A percentile compares a stretch with the other conserved stretches of the same genome.
Conservation (phyloP, 2,329 filamentous ascomycete genomes). For the Tricladium varicosporioides region DNA sequence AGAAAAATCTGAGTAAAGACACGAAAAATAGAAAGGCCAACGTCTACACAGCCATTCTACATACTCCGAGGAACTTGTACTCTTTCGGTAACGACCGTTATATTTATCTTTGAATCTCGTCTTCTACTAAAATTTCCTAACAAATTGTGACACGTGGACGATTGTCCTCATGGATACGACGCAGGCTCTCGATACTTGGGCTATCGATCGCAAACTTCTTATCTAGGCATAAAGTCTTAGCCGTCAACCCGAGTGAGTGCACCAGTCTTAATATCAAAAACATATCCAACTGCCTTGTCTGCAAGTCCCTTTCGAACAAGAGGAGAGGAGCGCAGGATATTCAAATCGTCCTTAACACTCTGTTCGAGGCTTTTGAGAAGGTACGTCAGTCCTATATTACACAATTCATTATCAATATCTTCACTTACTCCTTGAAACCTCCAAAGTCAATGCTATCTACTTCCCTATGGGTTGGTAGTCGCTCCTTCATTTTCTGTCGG, state of each 20-base stretch:
- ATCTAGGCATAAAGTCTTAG: not conserved
- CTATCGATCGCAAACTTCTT: not conserved
- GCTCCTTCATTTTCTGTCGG: conserved; percentile 19
- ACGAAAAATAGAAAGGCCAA: too few relatives aligned
- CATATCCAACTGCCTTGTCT: conserved; percentile 19
- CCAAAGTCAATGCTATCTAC: conserved; percentile 29
- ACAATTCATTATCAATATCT: not conserved
- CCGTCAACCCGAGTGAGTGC: conserved; percentile 11
- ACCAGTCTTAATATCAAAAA: conserved; percentile 30
- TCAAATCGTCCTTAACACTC: conserved; percentile 28
- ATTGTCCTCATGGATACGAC: not conserved
- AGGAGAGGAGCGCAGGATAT: conserved; percentile 20
- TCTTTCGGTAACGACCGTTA: too few relatives aligned
- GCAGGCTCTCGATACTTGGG: not conserved
- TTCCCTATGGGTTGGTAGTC: conserved; percentile 17
- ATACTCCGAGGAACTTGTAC: too few relatives aligned
- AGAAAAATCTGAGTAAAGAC: too few relatives aligned
- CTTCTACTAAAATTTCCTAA: too few relatives aligned
- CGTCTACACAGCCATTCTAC: too few relatives aligned
- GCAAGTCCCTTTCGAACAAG: conserved; percentile 27
- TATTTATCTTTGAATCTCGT: too few relatives aligned
- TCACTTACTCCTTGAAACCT: conserved; percentile 26
- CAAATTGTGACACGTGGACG: too few relatives aligned
- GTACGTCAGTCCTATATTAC: not conserved
- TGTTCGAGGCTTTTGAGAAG: conserved; percentile 22